Evolutionary conservation across 106 monocot genomes (phyloP).

Genomic region (Acorus gramineus): DNA sequence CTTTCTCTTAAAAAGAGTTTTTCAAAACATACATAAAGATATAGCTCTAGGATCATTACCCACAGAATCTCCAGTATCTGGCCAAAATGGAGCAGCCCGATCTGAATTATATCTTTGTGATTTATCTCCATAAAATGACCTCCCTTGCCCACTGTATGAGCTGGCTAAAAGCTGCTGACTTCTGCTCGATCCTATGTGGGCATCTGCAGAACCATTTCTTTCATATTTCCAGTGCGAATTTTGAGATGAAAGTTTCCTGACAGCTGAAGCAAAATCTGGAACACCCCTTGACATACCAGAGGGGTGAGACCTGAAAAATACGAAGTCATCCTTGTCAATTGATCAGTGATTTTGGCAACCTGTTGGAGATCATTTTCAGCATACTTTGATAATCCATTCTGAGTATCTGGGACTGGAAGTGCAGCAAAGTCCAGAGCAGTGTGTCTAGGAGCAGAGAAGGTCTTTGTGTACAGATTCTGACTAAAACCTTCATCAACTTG

Average conservation of each 20-base stretch:
- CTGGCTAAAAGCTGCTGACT: not conserved
- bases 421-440: conserved; percentile 22
- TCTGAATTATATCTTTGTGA: conserved; percentile 11
- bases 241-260: conserved; percentile 18
- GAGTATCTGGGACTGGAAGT: conserved; percentile 18
- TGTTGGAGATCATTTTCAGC: conserved; percentile 4
- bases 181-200: not conserved
- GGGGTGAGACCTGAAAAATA: not conserved
- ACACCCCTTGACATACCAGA: conserved; percentile 6
- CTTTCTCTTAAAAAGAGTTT: not conserved
- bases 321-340: not conserved
- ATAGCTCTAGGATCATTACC: conserved; percentile 27
- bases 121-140: conserved; percentile 28
- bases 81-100: conserved; percentile 29
- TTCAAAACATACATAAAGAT: not conserved
- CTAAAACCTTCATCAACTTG: conserved; percentile 25
- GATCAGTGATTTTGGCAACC: conserved; percentile 1
- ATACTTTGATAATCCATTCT: conserved; percentile 16
- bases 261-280: conserved; percentile 23
- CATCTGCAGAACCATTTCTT: conserved; percentile 21
- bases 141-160: conserved; percentile 19
- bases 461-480: conserved; percentile 6
- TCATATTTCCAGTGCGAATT: conserved; percentile 21
- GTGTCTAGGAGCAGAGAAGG: conserved; percentile 10
- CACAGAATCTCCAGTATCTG: conserved; percentile 54